Percentiles rank a stretch among this genome's conserved stretches.
Conservation (phyloP, 805 yeast species). For the Yamadazyma scolyti region DNA sequence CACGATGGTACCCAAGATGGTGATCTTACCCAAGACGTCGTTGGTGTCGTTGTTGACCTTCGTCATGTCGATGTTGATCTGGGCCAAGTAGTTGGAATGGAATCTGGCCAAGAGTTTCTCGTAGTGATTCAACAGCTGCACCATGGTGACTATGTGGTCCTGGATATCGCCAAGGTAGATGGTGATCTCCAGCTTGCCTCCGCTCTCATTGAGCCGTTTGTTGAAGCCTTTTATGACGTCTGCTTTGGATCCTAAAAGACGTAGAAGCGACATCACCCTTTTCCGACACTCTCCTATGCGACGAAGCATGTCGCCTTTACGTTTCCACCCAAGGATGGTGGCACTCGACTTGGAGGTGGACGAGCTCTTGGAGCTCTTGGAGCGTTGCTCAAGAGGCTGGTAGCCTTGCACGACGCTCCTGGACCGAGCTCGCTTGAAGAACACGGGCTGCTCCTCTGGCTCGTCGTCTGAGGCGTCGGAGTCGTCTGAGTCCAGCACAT, state of each 20-base stretch:
- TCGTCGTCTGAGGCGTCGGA: slow-evolving; percentile 20
- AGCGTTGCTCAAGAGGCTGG: slow-evolving; percentile 2
- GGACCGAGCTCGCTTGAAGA: slow-evolving; percentile 32
- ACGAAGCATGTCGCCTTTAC: slow-evolving; percentile 91
- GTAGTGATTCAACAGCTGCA: slow-evolving; percentile 88
- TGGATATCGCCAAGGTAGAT: slow-evolving; percentile 96
- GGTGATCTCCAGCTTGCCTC: slow-evolving; percentile 71
- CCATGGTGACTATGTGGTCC: slow-evolving; percentile 97
- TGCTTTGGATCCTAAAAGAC: slow-evolving; percentile 87
- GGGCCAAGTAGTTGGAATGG: slow-evolving; percentile 96
- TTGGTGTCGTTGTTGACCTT: slow-evolving; percentile 95
- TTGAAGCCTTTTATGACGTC: slow-evolving; percentile 97
- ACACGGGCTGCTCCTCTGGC: slow-evolving; percentile 12
- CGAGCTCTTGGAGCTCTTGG: slow-evolving; percentile 7
- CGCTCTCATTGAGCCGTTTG: slow-evolving; percentile 60
- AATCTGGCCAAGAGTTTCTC: slow-evolving; percentile 90
- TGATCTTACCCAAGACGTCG: slow-evolving; percentile 90
- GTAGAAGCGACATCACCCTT: slow-evolving; percentile 83
- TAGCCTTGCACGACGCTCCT: slow-evolving; percentile 33
- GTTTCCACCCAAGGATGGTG: slow-evolving; percentile 62
- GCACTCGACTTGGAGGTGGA: slow-evolving; percentile 10
- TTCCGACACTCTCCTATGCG: slow-evolving; percentile 94
- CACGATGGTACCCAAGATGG: slow-evolving; percentile 91
- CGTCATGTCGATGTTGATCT: slow-evolving; percentile 96
- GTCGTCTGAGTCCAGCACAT: slow-evolving; percentile 41